Evolutionary conservation across 2,329 filamentous ascomycete species (phyloP).

Genomic region (Sclerotinia glacialis): DNA sequence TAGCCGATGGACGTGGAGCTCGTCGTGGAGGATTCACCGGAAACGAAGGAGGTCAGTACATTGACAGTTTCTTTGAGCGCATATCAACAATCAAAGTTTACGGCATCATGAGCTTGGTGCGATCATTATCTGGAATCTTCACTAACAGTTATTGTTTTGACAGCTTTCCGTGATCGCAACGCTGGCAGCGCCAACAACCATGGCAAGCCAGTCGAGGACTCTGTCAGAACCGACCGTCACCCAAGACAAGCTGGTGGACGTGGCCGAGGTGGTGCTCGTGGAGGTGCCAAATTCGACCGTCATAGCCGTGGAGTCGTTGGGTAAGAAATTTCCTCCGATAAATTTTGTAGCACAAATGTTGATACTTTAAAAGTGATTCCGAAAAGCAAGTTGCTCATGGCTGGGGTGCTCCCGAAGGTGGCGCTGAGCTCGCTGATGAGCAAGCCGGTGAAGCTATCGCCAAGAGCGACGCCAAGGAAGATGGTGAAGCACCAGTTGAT

Average conservation of each 20-base stretch:
- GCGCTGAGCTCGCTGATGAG: slow-evolving; percentile 86
- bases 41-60: slow-evolving; percentile 80
- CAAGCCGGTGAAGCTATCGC: slow-evolving; percentile 87
- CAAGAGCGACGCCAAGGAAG: slow-evolving; percentile 76
- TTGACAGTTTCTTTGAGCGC: neutral
- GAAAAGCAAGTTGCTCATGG: slow-evolving; percentile 86
- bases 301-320: slow-evolving; percentile 40
- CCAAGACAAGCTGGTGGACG: slow-evolving; percentile 61
- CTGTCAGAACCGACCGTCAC: slow-evolving; percentile 51
- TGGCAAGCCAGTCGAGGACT: slow-evolving; percentile 71
- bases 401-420: slow-evolving; percentile 81
- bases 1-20: slow-evolving; percentile 31
- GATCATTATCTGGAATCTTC: slow-evolving; percentile 9
- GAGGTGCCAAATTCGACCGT: slow-evolving; percentile 40
- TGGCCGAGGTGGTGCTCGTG: slow-evolving; percentile 42
- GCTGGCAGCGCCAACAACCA: slow-evolving; percentile 82
- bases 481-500: slow-evolving; percentile 43
- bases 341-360: neutral
- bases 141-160: slow-evolving; percentile 21
- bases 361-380: slow-evolving; percentile 56
- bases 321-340: slow-evolving; percentile 27
- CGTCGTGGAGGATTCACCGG: slow-evolving; percentile 60
- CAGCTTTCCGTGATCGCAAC: slow-evolving; percentile 87
- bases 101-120: neutral
- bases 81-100: neutral